Evolutionary conservation across 352 stramenopile genomes (phyloP).

Genomic region (Poterioochromonas sp.): DNA sequence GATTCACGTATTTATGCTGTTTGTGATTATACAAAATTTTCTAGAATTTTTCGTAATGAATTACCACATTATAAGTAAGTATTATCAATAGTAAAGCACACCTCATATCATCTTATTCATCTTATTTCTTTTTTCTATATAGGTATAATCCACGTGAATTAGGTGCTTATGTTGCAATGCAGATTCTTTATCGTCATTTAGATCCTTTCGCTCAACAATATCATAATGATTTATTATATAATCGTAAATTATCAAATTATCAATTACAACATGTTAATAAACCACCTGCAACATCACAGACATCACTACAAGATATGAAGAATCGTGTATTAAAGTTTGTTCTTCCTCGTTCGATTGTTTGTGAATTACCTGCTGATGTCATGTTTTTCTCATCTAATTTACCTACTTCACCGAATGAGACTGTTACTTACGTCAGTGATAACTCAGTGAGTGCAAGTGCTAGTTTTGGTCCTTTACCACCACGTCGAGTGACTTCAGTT

Average conservation of each 20-base stretch:
- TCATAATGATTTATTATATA: neutral
- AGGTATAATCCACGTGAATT: slow-evolving; percentile 59
- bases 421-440: no score
- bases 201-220: slow-evolving; percentile 50
- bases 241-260: neutral
- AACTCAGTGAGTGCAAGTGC: no score
- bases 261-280: neutral
- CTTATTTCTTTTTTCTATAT: neutral
- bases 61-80: slow-evolving; percentile 51
- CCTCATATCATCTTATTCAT: neutral
- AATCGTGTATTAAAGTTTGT: neutral
- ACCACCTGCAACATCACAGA: neutral
- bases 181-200: slow-evolving; percentile 54
- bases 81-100: neutral
- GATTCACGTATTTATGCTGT: slow-evolving; percentile 60
- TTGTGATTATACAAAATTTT: slow-evolving; percentile 63
- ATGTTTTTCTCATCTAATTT: neutral
- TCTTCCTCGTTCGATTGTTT: neutral
- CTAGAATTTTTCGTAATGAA: slow-evolving; percentile 57
- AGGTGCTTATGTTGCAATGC: slow-evolving; percentile 56
- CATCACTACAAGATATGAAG: neutral
- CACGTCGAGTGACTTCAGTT: no score
- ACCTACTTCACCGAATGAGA: no score
- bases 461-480: no score
- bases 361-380: neutral